These are phyloP conservation scores for Paraphoma sp. DNA, from an alignment of 2,329 filamentous ascomycete species.

Conservation along the genomic window DNA sequence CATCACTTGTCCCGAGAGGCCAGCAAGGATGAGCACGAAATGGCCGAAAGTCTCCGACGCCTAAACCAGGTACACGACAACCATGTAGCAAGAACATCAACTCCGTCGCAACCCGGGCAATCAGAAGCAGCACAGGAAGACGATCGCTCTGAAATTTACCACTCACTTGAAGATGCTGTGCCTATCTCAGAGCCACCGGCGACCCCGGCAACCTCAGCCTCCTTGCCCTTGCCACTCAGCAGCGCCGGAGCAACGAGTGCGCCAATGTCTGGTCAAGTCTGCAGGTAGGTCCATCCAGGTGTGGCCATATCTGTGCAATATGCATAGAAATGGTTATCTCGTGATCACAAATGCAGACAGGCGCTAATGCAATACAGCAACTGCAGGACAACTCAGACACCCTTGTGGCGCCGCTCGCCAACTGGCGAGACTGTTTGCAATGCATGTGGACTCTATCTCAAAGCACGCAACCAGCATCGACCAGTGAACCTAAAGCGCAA, in stretches of 20 bases:
- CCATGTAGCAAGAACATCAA: conserved; percentile 24
- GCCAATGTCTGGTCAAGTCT: conserved; percentile 67
- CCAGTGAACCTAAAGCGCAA: conserved; percentile 90
- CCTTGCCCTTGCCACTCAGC: conserved; percentile 22
- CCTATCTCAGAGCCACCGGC: conserved; percentile 32
- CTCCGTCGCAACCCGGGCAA: conserved; percentile 25
- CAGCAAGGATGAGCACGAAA: conserved; percentile 58
- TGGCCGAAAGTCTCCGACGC: conserved; percentile 54
- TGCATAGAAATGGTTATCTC: conserved; percentile 5
- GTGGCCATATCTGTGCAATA: not conserved
- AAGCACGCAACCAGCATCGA: conserved; percentile 88
- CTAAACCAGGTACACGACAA: conserved; percentile 54
- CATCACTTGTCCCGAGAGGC: conserved; percentile 51
- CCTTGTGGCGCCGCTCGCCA: conserved; percentile 91
- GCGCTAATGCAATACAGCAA: conserved; percentile 67
- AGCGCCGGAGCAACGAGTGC: conserved; percentile 33
- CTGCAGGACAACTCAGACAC: conserved; percentile 91
- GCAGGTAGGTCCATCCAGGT: conserved; percentile 64
- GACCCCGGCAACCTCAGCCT: conserved; percentile 28
- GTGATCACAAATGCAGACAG: conserved; percentile 5
- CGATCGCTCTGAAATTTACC: conserved; percentile 43
- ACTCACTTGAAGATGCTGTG: conserved; percentile 49
- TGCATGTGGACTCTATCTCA: conserved; percentile 92
- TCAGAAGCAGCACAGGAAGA: conserved; percentile 25
- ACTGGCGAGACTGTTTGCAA: conserved; percentile 97